Evolutionary conservation across 2,329 filamentous ascomycete species (phyloP).

Genomic region (Esteya vermicola): DNA sequence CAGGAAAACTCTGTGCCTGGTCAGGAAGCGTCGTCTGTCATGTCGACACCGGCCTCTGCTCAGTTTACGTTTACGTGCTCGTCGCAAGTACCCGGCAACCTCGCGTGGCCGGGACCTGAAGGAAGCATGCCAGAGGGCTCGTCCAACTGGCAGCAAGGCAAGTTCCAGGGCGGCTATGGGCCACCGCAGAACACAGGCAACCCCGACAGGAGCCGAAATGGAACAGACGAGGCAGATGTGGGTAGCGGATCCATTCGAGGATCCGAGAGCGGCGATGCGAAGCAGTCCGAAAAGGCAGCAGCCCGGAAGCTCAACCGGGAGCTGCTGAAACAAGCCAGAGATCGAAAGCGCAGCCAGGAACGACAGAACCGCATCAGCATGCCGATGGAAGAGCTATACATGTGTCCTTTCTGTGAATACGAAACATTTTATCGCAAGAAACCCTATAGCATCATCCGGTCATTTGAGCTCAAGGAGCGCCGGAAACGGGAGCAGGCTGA

Average conservation of each 20-base stretch:
- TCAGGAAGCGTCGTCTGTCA: conserved; percentile 49
- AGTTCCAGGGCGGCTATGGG: background rate
- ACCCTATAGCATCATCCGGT: conserved; percentile 69
- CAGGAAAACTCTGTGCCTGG: conserved; percentile 70
- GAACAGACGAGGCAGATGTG: background rate
- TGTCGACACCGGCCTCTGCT: conserved; percentile 54
- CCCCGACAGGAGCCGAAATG: background rate
- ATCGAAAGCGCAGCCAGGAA: conserved; percentile 64
- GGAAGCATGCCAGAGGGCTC: conserved; percentile 1
- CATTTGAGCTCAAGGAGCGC: conserved; percentile 90
- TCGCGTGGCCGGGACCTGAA: conserved; percentile 43
- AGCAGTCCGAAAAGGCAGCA: conserved; percentile 34
- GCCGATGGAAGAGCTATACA: conserved; percentile 68
- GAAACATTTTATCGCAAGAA: conserved; percentile 86
- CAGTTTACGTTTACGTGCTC: conserved; percentile 97
- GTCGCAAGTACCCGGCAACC: conserved; percentile 70
- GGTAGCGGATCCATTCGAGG: background rate
- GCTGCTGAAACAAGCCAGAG: conserved; percentile 59
- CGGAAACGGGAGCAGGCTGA: conserved; percentile 69
- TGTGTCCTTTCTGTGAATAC: conserved; percentile 97
- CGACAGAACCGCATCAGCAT: conserved; percentile 65
- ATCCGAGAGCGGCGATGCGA: background rate
- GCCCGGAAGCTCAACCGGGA: conserved; percentile 55
- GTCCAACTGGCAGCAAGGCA: conserved; percentile 3
- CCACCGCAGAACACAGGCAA: background rate